Conservation (phyloP, 805 yeast species). For the Metschnikowia lachancei region DNA sequence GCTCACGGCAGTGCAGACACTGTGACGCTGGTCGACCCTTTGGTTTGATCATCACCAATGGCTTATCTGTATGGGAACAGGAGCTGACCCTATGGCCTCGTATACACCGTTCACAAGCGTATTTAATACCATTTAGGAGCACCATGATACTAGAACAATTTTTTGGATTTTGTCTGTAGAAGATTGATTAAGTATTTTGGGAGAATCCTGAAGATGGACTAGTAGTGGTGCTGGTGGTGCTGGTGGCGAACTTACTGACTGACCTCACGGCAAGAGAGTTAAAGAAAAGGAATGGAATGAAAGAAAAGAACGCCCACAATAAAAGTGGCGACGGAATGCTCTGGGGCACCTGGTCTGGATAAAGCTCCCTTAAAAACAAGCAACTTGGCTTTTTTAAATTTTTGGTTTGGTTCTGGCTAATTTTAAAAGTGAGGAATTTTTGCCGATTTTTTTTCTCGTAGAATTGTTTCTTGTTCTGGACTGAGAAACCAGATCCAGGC, state of each 20-base stretch:
- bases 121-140: slow-evolving; percentile 84
- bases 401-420: background rate
- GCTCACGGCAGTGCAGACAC: slow-evolving; percentile 80
- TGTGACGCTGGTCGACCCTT: slow-evolving; percentile 96
- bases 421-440: background rate
- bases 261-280: background rate
- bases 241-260: background rate
- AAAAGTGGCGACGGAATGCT: background rate
- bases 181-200: background rate
- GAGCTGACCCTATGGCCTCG: slow-evolving; percentile 95
- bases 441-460: background rate
- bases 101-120: slow-evolving; percentile 94
- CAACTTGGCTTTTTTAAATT: background rate
- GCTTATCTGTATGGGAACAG: slow-evolving; percentile 89
- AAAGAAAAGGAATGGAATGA: background rate
- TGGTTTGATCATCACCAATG: slow-evolving; percentile 88
- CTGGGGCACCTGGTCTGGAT: background rate
- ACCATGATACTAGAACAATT: slow-evolving; percentile 53
- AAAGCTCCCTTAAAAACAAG: background rate
- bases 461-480: background rate
- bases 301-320: background rate
- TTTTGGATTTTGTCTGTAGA: background rate
- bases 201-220: background rate
- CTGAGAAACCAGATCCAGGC: no score
- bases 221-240: background rate